Evolutionary conservation across 768 basidiomycete genomes (phyloP), one percentile per base, ranked within the genome.

Genomic region (Hirschioporus abietinus): DNA sequence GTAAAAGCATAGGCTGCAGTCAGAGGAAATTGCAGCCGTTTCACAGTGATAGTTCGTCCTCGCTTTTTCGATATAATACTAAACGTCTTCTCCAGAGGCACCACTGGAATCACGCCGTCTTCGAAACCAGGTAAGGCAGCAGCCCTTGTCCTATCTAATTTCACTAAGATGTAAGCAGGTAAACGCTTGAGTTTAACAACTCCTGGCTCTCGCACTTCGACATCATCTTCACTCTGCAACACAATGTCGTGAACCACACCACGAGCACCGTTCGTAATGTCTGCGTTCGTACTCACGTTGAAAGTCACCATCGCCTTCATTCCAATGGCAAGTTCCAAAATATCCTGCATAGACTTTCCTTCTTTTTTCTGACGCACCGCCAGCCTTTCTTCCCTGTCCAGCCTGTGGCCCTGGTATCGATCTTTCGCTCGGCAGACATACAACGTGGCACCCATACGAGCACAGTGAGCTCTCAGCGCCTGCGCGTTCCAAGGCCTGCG

Each of bases 221-320:
- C 24, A 1, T 63, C 60, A 52, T 83, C 79, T 24, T 75, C 57
- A 0, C 72, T 67, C 69, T 81, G 72, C 0, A 81, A 70, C 0
- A 77, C 61, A 15, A 82, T 76, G 25, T 75, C 74, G 0, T 69
- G 67, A 0, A 83, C 73, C 1, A 57, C 68, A 0, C 81, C 81
- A n/a, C 76, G 42, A 0, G 79, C 74, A 0, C 82, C 79, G 60
- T 83, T 83, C 0, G 80, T 77, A 1, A 82, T 63, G 63, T 81
- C 78, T 0, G 71, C 69, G 24, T 81, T 77, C 2, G 80, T 79
- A 2, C 74, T 72, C 0, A 81, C 67, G 59, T 82, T 82, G 0
- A 69, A 17, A 1, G 72, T 68, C 0, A 80, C 74, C 79, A 83
- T 80, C 0, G 74, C 78, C 59, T 74, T 68, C 77, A 78, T 79